Conservation (phyloP, 2,329 filamentous ascomycete genomes). For the Trichophaea hybrida region DNA sequence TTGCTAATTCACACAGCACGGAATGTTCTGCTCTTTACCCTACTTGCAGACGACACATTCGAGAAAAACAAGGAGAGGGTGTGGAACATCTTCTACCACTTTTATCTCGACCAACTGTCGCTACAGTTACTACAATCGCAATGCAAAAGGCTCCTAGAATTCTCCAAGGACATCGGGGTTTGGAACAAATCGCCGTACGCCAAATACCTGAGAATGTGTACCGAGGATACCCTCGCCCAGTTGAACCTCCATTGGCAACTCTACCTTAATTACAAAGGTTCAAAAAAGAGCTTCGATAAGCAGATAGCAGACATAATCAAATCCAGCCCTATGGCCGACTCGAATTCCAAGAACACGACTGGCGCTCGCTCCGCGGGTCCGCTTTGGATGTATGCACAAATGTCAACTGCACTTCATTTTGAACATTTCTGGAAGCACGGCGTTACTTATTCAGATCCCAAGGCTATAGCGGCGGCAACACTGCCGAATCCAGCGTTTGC, state of each 20-base stretch:
- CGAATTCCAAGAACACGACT: background rate
- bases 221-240: constrained; percentile 35
- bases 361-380: constrained; percentile 33
- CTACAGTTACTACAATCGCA: constrained; percentile 33
- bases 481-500: constrained; percentile 36
- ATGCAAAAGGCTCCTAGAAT: constrained; percentile 33
- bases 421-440: constrained; percentile 29
- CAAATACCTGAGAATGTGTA: constrained; percentile 36
- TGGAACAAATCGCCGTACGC: constrained; percentile 39
- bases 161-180: constrained; percentile 31
- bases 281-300: constrained; percentile 12
- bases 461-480: constrained; percentile 10
- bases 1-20: constrained; percentile 33
- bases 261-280: constrained; percentile 27
- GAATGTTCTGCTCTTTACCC: constrained; percentile 40
- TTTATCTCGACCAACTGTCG: constrained; percentile 34
- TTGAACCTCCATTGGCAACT: constrained; percentile 33
- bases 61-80: constrained; percentile 28
- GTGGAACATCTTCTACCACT: constrained; percentile 45
- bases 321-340: background rate
- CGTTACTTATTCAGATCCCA: constrained; percentile 16
- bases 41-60: constrained; percentile 36
- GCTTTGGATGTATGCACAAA: constrained; percentile 27
- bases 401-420: constrained; percentile 12
- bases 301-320: constrained; percentile 22